These are phyloP conservation scores for Xylaria longipes DNA, from an alignment of 495 filamentous ascomycete genomes.

Conservation along the genomic window DNA sequence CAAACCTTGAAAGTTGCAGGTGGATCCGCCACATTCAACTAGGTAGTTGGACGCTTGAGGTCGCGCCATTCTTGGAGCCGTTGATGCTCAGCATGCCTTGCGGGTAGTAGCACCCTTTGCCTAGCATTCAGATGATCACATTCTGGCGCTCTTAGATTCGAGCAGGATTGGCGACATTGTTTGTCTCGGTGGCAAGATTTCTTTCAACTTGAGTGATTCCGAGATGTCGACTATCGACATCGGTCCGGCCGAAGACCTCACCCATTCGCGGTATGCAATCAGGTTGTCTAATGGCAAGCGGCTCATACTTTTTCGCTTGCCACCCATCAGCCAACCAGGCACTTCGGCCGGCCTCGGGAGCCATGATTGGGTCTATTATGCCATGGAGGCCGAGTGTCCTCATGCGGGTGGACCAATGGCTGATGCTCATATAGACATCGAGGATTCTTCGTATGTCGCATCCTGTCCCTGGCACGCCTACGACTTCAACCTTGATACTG, in stretches of 20 bases:
- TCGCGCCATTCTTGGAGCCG: neutral
- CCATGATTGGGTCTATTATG: slow-evolving; percentile 59
- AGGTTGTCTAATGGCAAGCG: slow-evolving; percentile 58
- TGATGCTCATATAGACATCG: slow-evolving; percentile 58
- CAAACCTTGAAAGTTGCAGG: neutral
- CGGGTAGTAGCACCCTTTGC: neutral
- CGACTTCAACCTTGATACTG: slow-evolving; percentile 63
- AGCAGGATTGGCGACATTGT: neutral
- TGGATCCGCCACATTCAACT: neutral
- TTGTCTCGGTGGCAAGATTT: neutral
- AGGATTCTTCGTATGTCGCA: slow-evolving; percentile 60
- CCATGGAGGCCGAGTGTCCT: slow-evolving; percentile 62
- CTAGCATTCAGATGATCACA: neutral
- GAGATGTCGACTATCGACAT: slow-evolving; percentile 46
- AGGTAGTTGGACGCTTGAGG: neutral
- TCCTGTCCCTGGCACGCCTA: slow-evolving; percentile 64
- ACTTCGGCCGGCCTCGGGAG: slow-evolving; percentile 43
- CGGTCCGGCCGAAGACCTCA: slow-evolving; percentile 45
- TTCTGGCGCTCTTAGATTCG: neutral
- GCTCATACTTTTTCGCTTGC: slow-evolving; percentile 58
- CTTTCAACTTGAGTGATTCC: neutral
- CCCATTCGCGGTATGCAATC: slow-evolving; percentile 56
- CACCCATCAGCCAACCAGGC: slow-evolving; percentile 47
- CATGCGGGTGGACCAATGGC: slow-evolving; percentile 60
- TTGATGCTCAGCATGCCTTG: neutral